phyloP scores from a whole-genome alignment of 768 basidiomycete species.

The Filobasidium floriforme region DNA sequence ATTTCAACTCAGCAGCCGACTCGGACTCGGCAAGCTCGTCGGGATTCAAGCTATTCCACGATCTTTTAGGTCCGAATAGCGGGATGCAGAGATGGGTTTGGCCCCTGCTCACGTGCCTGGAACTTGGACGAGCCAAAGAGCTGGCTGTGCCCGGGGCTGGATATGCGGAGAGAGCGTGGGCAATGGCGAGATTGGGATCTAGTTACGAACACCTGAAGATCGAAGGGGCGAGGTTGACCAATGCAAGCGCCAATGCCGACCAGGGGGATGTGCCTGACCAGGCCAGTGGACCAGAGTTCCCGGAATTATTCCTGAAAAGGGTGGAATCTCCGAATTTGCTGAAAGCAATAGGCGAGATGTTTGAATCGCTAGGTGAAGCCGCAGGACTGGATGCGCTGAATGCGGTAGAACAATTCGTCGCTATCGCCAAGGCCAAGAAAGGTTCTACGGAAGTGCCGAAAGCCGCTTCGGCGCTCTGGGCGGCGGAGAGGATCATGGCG shows the following conservation, averaged over 20 bases:
- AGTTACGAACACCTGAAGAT: constrained; percentile 6
- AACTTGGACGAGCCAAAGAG: constrained; percentile 55
- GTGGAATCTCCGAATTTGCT: constrained; percentile 38
- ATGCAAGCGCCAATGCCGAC: neutral
- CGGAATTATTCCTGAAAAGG: constrained; percentile 34
- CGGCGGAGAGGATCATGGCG: constrained; percentile 65
- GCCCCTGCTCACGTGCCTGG: constrained; percentile 71
- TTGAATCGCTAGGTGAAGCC: constrained; percentile 62
- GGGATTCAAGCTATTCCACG: constrained; percentile 45
- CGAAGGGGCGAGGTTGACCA: neutral
- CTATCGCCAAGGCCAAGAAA: constrained; percentile 52
- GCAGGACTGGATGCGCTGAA: constrained; percentile 62
- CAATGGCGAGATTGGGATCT: constrained; percentile 16
- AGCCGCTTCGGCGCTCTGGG: constrained; percentile 62
- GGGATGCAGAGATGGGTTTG: constrained; percentile 90
- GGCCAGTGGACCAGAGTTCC: constrained; percentile 21
- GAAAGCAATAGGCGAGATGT: constrained; percentile 60
- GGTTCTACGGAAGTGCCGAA: constrained; percentile 50
- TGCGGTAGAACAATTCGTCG: constrained; percentile 72
- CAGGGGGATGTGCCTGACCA: neutral
- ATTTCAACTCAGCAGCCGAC: no score
- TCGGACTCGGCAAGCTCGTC: constrained; percentile 49
- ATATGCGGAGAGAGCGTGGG: constrained; percentile 32
- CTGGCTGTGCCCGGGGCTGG: constrained; percentile 24
- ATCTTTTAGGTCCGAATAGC: constrained; percentile 69